phyloP scores from a whole-genome alignment of 345 rosid species.

The Lumnitzera littorea region DNA sequence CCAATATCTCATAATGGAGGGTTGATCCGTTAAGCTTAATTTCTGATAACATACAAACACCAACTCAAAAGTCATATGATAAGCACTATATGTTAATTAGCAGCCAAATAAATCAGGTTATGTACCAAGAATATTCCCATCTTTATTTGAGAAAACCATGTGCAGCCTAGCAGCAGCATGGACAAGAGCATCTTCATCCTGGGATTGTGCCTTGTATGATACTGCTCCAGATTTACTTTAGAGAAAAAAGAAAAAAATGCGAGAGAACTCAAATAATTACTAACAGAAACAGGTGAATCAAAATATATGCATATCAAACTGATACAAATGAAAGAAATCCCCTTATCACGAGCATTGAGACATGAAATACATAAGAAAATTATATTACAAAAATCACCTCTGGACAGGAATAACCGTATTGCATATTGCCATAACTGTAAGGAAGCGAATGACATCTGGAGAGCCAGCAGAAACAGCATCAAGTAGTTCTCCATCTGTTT shows the following conservation, averaged over 20 bases:
- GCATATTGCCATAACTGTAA: conserved; percentile 89
- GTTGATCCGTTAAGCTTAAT: conserved; percentile 53
- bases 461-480: conserved; percentile 71
- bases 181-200: conserved; percentile 98
- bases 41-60: conserved; percentile 39
- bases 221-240: conserved; percentile 78
- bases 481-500: conserved; percentile 57
- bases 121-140: conserved; percentile 70
- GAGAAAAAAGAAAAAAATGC: conserved; percentile 5
- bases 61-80: conserved; percentile 2
- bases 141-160: conserved; percentile 65
- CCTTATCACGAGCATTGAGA: neutral
- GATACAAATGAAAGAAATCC: neutral
- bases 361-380: neutral
- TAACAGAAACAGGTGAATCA: neutral
- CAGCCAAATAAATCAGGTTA: conserved; percentile 18
- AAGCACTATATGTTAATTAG: conserved; percentile 8
- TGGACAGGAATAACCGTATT: conserved; percentile 85
- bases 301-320: neutral
- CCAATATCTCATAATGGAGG: conserved; percentile 70
- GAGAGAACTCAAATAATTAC: conserved; percentile 3
- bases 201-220: conserved; percentile 89
- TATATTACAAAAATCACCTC: conserved; percentile 36
- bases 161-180: conserved; percentile 83
- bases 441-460: conserved; percentile 72